Conservation (phyloP, 2,329 filamentous ascomycete species). For the Daldinia sp. region DNA sequence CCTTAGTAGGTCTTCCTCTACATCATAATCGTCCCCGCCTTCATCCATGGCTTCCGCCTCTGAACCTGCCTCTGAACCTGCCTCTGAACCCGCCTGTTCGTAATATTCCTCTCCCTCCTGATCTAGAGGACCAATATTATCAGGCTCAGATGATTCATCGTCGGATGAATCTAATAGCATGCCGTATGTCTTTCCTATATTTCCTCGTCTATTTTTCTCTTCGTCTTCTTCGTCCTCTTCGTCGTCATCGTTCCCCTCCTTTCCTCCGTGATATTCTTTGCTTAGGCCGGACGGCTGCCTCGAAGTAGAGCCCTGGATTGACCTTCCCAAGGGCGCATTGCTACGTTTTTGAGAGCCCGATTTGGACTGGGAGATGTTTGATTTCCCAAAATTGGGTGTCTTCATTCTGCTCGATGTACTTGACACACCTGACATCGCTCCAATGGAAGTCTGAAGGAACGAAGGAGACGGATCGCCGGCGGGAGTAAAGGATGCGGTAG, state of each 20-base stretch:
- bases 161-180: constrained; percentile 51
- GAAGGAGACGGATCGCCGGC: constrained; percentile 64
- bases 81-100: too few species aligned
- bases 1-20: constrained; percentile 48
- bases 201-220: constrained; percentile 46
- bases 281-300: constrained; percentile 63
- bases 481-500: constrained; percentile 63
- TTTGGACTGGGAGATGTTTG: constrained; percentile 43
- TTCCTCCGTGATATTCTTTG: constrained; percentile 50
- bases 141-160: constrained; percentile 48
- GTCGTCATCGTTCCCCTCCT: constrained; percentile 49
- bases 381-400: constrained; percentile 51
- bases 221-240: constrained; percentile 53
- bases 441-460: constrained; percentile 64
- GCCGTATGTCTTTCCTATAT: constrained; percentile 46
- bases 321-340: constrained; percentile 58
- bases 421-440: constrained; percentile 50
- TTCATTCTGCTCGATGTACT: constrained; percentile 51
- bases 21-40: constrained; percentile 47
- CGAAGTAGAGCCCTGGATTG: constrained; percentile 52
- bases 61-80: too few species aligned
- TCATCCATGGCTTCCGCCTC: constrained; percentile 42
- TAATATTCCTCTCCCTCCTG: constrained; percentile 52
- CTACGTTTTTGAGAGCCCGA: constrained; percentile 49
- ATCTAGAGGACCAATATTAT: constrained; percentile 44